phyloP scores from a whole-genome alignment of 164 flowering plant genomes.

The Aristolochia contorta region DNA sequence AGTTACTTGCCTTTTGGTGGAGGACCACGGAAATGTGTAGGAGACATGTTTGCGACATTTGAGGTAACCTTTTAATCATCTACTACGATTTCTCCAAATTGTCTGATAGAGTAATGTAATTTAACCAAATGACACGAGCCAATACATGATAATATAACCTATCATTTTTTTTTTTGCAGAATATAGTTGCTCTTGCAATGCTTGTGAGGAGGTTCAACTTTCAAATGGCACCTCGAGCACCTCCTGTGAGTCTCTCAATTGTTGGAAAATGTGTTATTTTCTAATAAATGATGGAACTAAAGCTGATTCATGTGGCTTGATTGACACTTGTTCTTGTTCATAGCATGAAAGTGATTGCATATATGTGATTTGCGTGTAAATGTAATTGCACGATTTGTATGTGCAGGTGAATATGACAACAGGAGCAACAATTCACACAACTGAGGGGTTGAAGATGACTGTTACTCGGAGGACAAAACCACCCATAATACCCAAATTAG shows the following conservation, averaged over 20 bases:
- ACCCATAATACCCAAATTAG: slow-evolving; percentile 50
- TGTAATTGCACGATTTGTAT: not conserved
- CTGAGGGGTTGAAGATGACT: slow-evolving; percentile 80
- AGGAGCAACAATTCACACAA: slow-evolving; percentile 96
- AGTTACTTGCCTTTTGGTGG: slow-evolving; percentile 98
- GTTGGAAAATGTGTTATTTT: not conserved
- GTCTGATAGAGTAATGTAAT: not conserved
- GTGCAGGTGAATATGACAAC: slow-evolving; percentile 83
- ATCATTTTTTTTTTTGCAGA: slow-evolving; percentile 28
- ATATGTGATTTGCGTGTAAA: no score
- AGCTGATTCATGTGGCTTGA: no score
- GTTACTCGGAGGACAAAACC: slow-evolving; percentile 55
- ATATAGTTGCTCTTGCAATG: slow-evolving; percentile 78
- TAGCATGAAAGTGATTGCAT: no score
- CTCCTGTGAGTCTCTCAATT: slow-evolving; percentile 46
- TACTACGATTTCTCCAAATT: not conserved
- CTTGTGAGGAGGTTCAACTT: slow-evolving; percentile 76
- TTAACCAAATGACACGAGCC: not conserved
- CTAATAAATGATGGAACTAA: not conserved
- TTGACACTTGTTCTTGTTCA: no score
- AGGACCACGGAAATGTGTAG: slow-evolving; percentile 91
- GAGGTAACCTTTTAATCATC: slow-evolving; percentile 45
- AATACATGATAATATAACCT: not conserved
- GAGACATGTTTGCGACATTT: slow-evolving; percentile 91
- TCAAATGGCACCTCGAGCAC: slow-evolving; percentile 82